Evolutionary conservation across 495 filamentous ascomycete species (phyloP).

Genomic region (Opeltia flavorubescens): DNA sequence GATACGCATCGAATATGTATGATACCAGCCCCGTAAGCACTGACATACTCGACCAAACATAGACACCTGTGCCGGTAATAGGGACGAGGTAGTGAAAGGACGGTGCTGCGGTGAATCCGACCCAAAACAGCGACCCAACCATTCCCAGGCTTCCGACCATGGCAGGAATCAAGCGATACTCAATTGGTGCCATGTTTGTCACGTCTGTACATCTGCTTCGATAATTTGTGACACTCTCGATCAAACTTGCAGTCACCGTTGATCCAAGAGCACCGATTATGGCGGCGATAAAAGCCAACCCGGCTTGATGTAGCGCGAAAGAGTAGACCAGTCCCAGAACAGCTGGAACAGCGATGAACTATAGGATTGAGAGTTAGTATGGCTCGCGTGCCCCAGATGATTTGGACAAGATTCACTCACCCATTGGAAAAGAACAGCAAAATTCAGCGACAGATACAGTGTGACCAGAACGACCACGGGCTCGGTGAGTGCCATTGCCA

Average conservation of each 20-base stretch:
- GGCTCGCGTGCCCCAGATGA: constrained; percentile 11
- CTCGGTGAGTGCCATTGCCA: constrained; percentile 24
- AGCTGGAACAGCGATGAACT: constrained; percentile 28
- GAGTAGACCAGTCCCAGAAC: constrained; percentile 22
- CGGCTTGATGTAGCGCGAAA: constrained; percentile 22
- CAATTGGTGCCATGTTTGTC: constrained; percentile 25
- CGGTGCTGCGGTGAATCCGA: constrained; percentile 23
- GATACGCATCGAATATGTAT: constrained; percentile 30
- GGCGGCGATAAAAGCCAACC: constrained; percentile 34
- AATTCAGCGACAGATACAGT: constrained; percentile 19
- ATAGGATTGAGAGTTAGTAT: constrained; percentile 27
- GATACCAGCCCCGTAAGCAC: constrained; percentile 30
- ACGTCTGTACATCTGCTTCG: constrained; percentile 14
- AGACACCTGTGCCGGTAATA: constrained; percentile 37
- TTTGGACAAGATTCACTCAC: constrained; percentile 3
- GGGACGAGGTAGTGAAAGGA: constrained; percentile 10
- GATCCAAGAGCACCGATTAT: constrained; percentile 37
- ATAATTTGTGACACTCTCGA: constrained; percentile 31
- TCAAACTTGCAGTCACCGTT: constrained; percentile 25
- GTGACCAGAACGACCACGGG: constrained; percentile 23
- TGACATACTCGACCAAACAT: constrained; percentile 45
- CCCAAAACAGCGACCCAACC: constrained; percentile 23
- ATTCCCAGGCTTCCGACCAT: constrained; percentile 40
- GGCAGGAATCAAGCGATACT: constrained; percentile 38
- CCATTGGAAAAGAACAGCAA: constrained; percentile 22